phyloP scores from a whole-genome alignment of 257 asterid genomes.

The Echium plantagineum region DNA sequence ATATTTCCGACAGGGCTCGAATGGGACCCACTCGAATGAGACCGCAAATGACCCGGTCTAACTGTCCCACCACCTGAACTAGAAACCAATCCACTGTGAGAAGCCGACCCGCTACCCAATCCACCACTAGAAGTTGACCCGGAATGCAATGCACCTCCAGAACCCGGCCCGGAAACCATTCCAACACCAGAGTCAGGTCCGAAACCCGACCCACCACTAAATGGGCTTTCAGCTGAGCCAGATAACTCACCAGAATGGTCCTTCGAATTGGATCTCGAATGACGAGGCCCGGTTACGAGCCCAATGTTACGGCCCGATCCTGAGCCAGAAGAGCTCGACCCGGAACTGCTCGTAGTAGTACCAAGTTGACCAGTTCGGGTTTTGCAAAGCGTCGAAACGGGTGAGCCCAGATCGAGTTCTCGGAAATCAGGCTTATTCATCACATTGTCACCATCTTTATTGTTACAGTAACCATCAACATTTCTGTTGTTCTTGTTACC shows the following conservation, averaged over 20 bases:
- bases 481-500: not conserved
- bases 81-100: too few species aligned
- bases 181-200: not conserved
- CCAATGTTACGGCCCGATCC: conserved; percentile 38
- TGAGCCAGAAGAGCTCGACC: conserved; percentile 59
- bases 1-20: conserved; percentile 60
- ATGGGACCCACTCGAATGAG: conserved; percentile 49
- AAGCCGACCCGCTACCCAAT: too few species aligned
- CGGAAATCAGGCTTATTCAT: conserved; percentile 63
- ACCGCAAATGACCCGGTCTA: conserved; percentile 41
- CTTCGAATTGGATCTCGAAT: conserved; percentile 28
- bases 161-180: not conserved
- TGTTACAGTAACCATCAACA: conserved; percentile 15
- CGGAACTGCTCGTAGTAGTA: conserved; percentile 16
- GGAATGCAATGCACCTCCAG: too few species aligned
- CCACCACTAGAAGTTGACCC: too few species aligned
- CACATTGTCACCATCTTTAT: conserved; percentile 11
- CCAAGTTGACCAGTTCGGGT: too few species aligned
- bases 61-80: too few species aligned
- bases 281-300: not conserved
- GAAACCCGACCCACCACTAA: conserved; percentile 7
- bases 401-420: conserved; percentile 73
- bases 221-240: conserved; percentile 40
- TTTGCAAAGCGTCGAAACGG: conserved; percentile 44
- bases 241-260: conserved; percentile 46